Evolutionary conservation across 176 grass and related monocot species (phyloP), one percentile per base, ranked within the genome.

Genomic region (Cenchrus fungigraminus): DNA sequence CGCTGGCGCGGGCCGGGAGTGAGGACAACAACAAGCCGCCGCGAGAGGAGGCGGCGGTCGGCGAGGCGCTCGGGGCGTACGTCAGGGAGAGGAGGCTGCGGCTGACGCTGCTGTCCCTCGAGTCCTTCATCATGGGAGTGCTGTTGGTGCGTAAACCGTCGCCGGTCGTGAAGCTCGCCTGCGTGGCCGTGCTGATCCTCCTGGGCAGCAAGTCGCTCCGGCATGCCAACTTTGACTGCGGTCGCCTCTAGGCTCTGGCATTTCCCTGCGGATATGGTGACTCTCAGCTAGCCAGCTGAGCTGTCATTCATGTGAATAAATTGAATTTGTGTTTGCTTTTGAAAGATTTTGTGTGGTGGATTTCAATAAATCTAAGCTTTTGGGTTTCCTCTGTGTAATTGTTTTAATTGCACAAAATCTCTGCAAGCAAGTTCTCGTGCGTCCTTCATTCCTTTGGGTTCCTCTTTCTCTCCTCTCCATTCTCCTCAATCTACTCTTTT

Each of bases 201-300:
- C 49, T 94, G 2, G 79, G 89, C 45, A 85, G 64, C 46, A 78
- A 29, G 64, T 77, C 84, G 12, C 67, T 84, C 8, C 6, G 82
- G 31, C 86, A 91, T 49, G 22, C 71, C 14, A 8, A 55, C 45
- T 94, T 71, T 16, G 77, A 94, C 43, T 91, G 89, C n/a, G 89
- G 92, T 9, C 22, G 47, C 28, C 88, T 90, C 32, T 90, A 83
- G 71, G 16, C 14, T 55, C 15, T 17, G 4, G 16, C 34, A 34
- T 34, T 34, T 34, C 34, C 34, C 34, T 34, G 34, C 34, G 34
- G 34, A 34, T 34, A 34, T 34, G 3, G 34, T 3, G 34, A 34
- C 34, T 34, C 34, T 34, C 34, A 34, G 34, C 34, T 34, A 34
- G 34, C 34, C 34, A 34, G 34, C 34, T 34, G 2, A 34, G 34